Evolutionary conservation across 306 rosid genomes (phyloP).

Genomic region (Cucurbita moschata): DNA sequence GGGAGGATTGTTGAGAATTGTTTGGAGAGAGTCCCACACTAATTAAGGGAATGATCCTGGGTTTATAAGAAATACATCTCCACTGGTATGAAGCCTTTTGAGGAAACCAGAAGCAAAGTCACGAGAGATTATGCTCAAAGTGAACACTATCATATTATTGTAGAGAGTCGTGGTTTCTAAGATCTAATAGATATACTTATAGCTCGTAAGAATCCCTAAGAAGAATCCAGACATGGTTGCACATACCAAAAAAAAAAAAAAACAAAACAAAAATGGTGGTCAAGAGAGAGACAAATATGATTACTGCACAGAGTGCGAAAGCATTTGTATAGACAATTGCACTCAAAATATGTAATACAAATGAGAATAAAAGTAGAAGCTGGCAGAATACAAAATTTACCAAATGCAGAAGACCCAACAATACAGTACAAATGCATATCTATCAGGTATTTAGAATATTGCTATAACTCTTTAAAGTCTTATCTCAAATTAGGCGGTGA

Average conservation of each 20-base stretch:
- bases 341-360: constrained; percentile 1
- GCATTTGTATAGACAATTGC: constrained; percentile 4
- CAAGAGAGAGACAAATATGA: neutral
- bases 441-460: neutral
- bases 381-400: neutral
- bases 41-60: too few species aligned
- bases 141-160: too few species aligned
- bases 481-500: neutral
- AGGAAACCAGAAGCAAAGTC: too few species aligned
- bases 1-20: too few species aligned
- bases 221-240: neutral
- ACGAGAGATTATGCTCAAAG: too few species aligned
- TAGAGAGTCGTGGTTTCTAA: too few species aligned
- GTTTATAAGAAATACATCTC: too few species aligned
- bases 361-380: neutral
- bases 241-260: neutral
- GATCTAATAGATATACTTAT: too few species aligned
- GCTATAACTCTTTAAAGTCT: neutral
- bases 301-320: neutral
- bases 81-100: too few species aligned
- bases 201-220: neutral
- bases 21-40: too few species aligned
- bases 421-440: neutral
- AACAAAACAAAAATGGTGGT: neutral
- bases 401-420: constrained; percentile 2